phyloP scores from a whole-genome alignment of 108 stramenopile genomes.

The Nitzschia sp. region DNA sequence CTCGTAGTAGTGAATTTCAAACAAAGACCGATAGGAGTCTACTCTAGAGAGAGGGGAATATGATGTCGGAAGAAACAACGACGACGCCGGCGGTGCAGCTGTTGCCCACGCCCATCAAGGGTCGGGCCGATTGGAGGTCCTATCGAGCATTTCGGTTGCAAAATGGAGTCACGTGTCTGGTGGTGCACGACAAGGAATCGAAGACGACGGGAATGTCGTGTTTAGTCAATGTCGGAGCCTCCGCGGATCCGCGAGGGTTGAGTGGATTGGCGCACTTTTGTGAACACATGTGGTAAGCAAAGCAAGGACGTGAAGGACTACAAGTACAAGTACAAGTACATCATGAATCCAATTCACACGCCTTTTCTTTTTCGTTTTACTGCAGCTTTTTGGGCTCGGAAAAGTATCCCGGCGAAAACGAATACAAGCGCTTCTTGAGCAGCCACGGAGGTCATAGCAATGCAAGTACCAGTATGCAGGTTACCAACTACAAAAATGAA shows the following conservation, averaged over 20 bases:
- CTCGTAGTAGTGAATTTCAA: too few relatives aligned
- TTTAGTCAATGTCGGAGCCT: constrained; percentile 64
- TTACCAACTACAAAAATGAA: constrained; percentile 86
- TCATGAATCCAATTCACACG: too few relatives aligned
- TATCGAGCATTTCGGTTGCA: constrained; percentile 62
- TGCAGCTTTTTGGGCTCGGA: constrained; percentile 75
- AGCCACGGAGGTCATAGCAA: constrained; percentile 82
- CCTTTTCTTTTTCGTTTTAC: background rate
- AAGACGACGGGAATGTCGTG: constrained; percentile 80
- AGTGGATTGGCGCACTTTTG: constrained; percentile 89
- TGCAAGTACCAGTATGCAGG: constrained; percentile 82
- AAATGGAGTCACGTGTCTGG: constrained; percentile 49
- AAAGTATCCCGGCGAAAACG: constrained; percentile 76
- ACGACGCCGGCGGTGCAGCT: background rate
- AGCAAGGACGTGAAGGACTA: too few relatives aligned
- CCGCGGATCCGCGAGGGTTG: constrained; percentile 69
- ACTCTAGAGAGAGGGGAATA: too few relatives aligned
- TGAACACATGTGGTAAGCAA: constrained; percentile 87
- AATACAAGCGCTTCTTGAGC: constrained; percentile 75
- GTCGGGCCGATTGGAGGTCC: constrained; percentile 71
- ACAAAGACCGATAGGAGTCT: too few relatives aligned
- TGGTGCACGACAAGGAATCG: constrained; percentile 73
- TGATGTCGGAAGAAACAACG: too few relatives aligned
- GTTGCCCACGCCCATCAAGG: constrained; percentile 58
- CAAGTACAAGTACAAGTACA: too few relatives aligned